Conservation (phyloP, 1,139 yeast species). For the Saccharomyces hybrid region DNA sequence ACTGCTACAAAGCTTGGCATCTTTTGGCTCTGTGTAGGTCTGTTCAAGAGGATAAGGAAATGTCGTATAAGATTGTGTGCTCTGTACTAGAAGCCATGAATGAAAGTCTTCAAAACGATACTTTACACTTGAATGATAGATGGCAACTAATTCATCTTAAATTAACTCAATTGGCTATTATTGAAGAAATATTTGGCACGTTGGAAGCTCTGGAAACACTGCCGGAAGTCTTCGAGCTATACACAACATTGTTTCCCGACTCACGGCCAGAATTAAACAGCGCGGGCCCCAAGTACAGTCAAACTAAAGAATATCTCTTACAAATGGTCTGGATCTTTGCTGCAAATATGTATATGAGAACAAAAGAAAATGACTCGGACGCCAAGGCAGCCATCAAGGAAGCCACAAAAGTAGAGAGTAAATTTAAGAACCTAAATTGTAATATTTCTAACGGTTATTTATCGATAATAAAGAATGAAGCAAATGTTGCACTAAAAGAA, state of each 20-base stretch:
- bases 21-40: slow-evolving; percentile 46
- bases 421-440: slow-evolving; percentile 38
- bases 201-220: slow-evolving; percentile 56
- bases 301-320: slow-evolving; percentile 31
- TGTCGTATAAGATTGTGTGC: slow-evolving; percentile 39
- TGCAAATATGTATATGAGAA: slow-evolving; percentile 53
- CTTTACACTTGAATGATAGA: slow-evolving; percentile 37
- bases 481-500: slow-evolving; percentile 48
- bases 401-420: slow-evolving; percentile 42
- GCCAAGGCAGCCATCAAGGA: slow-evolving; percentile 69
- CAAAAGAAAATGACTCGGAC: slow-evolving; percentile 46
- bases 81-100: slow-evolving; percentile 35
- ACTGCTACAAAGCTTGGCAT: slow-evolving; percentile 44
- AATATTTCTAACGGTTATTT: slow-evolving; percentile 48
- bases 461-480: slow-evolving; percentile 32
- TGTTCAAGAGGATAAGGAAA: slow-evolving; percentile 43
- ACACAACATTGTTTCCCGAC: slow-evolving; percentile 46
- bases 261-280: slow-evolving; percentile 22
- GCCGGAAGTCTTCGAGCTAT: slow-evolving; percentile 58
- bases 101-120: slow-evolving; percentile 15
- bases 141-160: slow-evolving; percentile 61
- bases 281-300: slow-evolving; percentile 14
- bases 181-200: slow-evolving; percentile 57
- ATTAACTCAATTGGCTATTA: slow-evolving; percentile 64
- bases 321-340: slow-evolving; percentile 74